These are phyloP conservation scores for Helenozyma rhizophorensis DNA, from an alignment of 805 yeast species.

Conservation along the genomic window DNA sequence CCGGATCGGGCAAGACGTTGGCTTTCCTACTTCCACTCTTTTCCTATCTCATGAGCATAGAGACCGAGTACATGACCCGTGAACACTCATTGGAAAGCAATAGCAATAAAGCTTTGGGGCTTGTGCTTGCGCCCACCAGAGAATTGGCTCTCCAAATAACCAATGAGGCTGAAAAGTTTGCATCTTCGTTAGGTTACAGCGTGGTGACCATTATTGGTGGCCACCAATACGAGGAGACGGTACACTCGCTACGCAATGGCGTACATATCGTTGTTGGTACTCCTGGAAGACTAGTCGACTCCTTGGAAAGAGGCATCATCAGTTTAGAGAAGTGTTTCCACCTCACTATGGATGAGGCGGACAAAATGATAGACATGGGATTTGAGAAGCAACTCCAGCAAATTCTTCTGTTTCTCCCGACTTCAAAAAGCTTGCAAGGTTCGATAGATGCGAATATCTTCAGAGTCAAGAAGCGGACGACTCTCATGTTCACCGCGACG, in stretches of 20 bases:
- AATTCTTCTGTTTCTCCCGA: slow-evolving; percentile 55
- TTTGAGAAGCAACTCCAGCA: slow-evolving; percentile 75
- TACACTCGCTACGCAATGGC: slow-evolving; percentile 53
- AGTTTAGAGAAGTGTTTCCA: slow-evolving; percentile 58
- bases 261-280: slow-evolving; percentile 87
- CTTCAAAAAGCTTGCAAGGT: slow-evolving; percentile 18
- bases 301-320: slow-evolving; percentile 63
- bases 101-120: slow-evolving; percentile 64
- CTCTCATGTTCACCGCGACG: slow-evolving; percentile 94
- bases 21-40: slow-evolving; percentile 75
- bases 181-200: slow-evolving; percentile 35
- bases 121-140: slow-evolving; percentile 87
- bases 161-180: slow-evolving; percentile 54
- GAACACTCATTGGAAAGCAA: slow-evolving; percentile 44
- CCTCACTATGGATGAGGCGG: slow-evolving; percentile 89
- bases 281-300: slow-evolving; percentile 87
- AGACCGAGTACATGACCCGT: slow-evolving; percentile 28
- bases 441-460: slow-evolving; percentile 37
- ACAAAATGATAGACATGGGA: slow-evolving; percentile 92
- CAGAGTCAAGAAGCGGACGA: slow-evolving; percentile 41
- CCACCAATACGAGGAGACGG: slow-evolving; percentile 73
- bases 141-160: slow-evolving; percentile 89
- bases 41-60: slow-evolving; percentile 41
- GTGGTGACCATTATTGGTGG: slow-evolving; percentile 84
- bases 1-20: slow-evolving; percentile 94